Evolutionary conservation across 2,329 filamentous ascomycete species (phyloP).

Genomic region (Fusarium floridanum): DNA sequence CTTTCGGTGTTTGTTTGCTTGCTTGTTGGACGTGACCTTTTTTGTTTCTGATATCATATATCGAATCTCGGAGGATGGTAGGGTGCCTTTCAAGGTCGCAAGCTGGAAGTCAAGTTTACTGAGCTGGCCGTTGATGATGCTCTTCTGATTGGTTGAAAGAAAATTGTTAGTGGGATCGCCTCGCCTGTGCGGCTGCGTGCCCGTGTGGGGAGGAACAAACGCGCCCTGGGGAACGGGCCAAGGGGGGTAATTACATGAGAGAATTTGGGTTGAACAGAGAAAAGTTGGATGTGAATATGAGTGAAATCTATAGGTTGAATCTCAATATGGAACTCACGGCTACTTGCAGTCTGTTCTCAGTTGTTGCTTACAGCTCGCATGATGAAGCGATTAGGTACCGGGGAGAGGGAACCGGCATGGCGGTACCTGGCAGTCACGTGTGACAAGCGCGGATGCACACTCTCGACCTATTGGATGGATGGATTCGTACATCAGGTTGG

Average conservation of each 20-base stretch:
- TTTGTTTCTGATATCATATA: slow-evolving; percentile 20
- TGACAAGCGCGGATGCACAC: slow-evolving; percentile 3
- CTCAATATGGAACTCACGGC: not conserved
- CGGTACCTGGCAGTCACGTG: slow-evolving; percentile 4
- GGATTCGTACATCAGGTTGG: not conserved
- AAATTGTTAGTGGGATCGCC: slow-evolving; percentile 38
- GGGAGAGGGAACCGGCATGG: slow-evolving; percentile 3
- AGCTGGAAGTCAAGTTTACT: slow-evolving; percentile 12
- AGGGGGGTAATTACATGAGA: not conserved
- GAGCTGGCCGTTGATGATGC: slow-evolving; percentile 13
- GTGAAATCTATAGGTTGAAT: not conserved
- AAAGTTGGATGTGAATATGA: not conserved
- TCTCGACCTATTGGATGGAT: not conserved
- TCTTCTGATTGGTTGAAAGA: slow-evolving; percentile 27
- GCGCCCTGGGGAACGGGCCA: slow-evolving; percentile 22
- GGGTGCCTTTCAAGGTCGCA: slow-evolving; percentile 26
- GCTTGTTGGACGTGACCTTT: slow-evolving; percentile 7
- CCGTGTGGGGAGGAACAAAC: slow-evolving; percentile 15
- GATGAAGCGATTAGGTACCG: not conserved
- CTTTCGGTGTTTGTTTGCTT: slow-evolving; percentile 18
- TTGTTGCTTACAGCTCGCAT: not conserved
- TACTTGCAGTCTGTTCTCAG: not conserved
- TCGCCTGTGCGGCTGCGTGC: slow-evolving; percentile 14
- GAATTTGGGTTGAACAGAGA: not conserved
- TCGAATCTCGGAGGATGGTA: slow-evolving; percentile 10